Evolutionary conservation across 2,329 filamentous ascomycete genomes (phyloP), one percentile per base, ranked within the genome.

Genomic region (Alternaria incomplexa): DNA sequence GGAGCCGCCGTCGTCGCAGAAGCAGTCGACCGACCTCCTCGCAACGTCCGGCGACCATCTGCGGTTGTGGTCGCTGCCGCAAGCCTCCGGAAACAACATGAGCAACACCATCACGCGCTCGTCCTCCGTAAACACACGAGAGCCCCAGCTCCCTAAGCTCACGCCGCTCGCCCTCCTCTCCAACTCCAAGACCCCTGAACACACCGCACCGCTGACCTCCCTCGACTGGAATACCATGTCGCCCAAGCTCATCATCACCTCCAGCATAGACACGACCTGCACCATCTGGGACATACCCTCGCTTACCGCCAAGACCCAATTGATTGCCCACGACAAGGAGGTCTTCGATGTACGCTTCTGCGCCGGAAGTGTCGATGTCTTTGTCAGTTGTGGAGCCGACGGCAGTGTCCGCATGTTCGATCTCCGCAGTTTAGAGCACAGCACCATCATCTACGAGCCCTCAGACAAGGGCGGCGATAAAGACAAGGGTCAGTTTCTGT

Each of bases 211-310:
- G 20, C 88, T 99, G 62, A 99, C 96, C 2, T 97, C 94, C 15
- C 85, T 99, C 50, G 96, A 99, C 79, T 99, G 96, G 96, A 99
- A 99, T 76, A 97, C 93, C 2, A 91, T 99, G 56, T 97, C 93
- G 23, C 96, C 96, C 0, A 97, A 95, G 79, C 85, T 99, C 57
- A 99, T 99, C 77, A 99, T 99, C 75, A 99, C 96, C 1, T 97
- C 94, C 4, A 98, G 94, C 79, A 99, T 99, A 75, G 96, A 99
- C 77, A 99, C 96, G 1, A 99, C 96, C 6, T 99, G 96, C 82
- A 99, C 96, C 5, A 99, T 99, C 69, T 99, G 96, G 96, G 96
- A 99, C 79, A 99, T 99, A 59, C 96, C 96, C 4, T 97, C 96
- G 1, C 85, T 99, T 66, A 99, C 96, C 1, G 96, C 96, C 56